Evolutionary conservation across 1,284 basidiomycete species (phyloP).

Genomic region (Sporisorium sorghi): DNA sequence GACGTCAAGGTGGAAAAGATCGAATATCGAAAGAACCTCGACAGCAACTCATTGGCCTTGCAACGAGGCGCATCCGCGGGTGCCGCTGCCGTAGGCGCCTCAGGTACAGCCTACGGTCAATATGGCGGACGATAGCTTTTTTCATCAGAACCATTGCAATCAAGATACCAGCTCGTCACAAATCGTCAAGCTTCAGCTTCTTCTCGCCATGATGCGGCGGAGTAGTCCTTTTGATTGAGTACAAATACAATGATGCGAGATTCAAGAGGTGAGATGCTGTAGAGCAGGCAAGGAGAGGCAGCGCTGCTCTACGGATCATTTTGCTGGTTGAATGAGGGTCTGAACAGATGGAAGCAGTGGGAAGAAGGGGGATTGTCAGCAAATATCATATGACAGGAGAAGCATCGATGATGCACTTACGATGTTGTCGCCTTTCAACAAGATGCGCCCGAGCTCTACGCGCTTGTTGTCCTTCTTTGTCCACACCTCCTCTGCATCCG

Average conservation of each 20-base stretch:
- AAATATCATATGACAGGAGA: not conserved
- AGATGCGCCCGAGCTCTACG: conserved; percentile 61
- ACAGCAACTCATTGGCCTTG: conserved; percentile 43
- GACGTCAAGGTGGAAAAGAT: conserved; percentile 69
- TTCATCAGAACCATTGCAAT: not conserved
- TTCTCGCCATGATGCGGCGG: not conserved
- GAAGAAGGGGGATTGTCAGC: not conserved
- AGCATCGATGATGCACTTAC: conserved; percentile 31
- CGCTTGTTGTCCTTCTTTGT: conserved; percentile 57
- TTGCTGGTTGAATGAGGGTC: conserved; percentile 63
- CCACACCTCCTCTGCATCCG: conserved; percentile 92
- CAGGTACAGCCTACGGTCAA: conserved; percentile 28
- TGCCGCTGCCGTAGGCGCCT: conserved; percentile 23
- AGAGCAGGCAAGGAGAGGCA: not conserved
- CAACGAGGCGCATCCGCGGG: conserved; percentile 29
- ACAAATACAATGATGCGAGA: conserved; percentile 28
- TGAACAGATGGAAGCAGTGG: conserved; percentile 5
- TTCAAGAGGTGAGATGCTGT: not conserved
- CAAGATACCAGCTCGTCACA: conserved; percentile 17
- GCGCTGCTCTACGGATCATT: conserved; percentile 19
- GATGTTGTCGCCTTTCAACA: conserved; percentile 66
- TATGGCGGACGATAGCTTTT: conserved; percentile 30
- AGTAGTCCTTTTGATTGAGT: conserved; percentile 8
- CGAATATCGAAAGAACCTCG: conserved; percentile 63
- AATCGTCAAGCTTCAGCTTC: not conserved